Base-by-base conservation (phyloP, 2,329 filamentous ascomycete species). In the Pleomassaria siparia region DNA sequence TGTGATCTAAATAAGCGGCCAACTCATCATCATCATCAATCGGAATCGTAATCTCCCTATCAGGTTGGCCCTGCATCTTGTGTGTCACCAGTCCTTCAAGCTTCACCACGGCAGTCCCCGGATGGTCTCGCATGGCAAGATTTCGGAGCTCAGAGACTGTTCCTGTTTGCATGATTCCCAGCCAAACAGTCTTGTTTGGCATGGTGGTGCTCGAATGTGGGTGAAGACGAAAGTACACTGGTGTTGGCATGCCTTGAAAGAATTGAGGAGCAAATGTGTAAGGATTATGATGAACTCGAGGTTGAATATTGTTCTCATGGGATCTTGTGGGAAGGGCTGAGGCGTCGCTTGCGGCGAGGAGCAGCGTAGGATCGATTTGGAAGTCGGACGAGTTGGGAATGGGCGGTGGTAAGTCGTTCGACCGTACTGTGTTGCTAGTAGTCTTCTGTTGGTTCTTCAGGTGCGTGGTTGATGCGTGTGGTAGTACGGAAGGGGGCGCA, bases 1-100 rank as follows among this genome's bases (percentile, higher is more conserved):
- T 75, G 63, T 88, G 85, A 39, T 79, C 76, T 55, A 94, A 69
- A 69, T 91, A 92, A 0, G 85, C 85, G 49, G 80, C 79, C 52
- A 94, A 67, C 71, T 92, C 87, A 52, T 83, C 81, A 58, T 91
- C 86, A 32, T 84, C 79, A 45, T 85, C 84, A 57, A 92, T 85
- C 46, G 78, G 72, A 59, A 88, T 80, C 13, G 75, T 75, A 36
- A 87, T 74, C 61, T 89, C 86, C 41, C 77, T 77, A 4, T 81
- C 83, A 9, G 20, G 37, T 4, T 54, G 51, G 5, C 44, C 50
- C 4, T 51, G 52, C 21, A 50, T 47, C 77, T 12, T 72, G 18
- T 76, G 59, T 59, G 80, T 82, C 42, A 89, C 76, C 21, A 89
- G 70, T 2, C 87, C 88, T 58, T 89, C 83, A 13, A 91, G 77